Percentiles rank a stretch among this genome's conserved stretches.
These are phyloP conservation scores for Russula compacta DNA, from an alignment of 768 basidiomycete genomes.

Conservation along the genomic window DNA sequence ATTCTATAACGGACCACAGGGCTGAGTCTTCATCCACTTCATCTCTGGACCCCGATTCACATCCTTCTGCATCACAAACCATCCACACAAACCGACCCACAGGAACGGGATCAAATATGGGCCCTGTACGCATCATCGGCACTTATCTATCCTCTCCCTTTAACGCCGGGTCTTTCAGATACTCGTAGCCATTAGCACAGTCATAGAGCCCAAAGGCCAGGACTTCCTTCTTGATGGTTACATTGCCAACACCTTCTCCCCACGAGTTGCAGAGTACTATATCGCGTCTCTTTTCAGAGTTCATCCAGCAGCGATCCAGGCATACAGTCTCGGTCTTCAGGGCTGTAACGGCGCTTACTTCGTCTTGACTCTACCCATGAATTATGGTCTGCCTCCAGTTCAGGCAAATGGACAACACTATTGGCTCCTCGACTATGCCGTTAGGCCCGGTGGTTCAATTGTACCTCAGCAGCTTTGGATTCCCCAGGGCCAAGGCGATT, in stretches of 20 bases:
- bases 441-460: constrained; percentile 3
- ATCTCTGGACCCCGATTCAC: background rate
- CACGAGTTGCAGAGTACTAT: background rate
- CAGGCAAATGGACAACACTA: background rate
- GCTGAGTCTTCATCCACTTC: background rate
- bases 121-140: background rate
- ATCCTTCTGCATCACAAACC: no score
- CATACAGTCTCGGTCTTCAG: background rate
- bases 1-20: background rate
- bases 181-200: no score
- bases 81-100: no score
- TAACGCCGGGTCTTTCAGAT: background rate
- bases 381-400: background rate
- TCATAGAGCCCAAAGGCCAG: no score
- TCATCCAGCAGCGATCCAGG: background rate
- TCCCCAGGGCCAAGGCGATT: constrained; percentile 6
- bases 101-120: background rate
- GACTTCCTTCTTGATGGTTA: constrained; percentile 5
- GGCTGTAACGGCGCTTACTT: background rate
- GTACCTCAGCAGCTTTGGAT: constrained; percentile 16
- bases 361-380: background rate
- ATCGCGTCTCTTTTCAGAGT: constrained; percentile 1
- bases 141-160: background rate
- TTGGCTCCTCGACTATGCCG: constrained; percentile 10
- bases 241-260: constrained; percentile 7